phyloP scores from a whole-genome alignment of 805 yeast species.

The Candida tammaniensis region DNA sequence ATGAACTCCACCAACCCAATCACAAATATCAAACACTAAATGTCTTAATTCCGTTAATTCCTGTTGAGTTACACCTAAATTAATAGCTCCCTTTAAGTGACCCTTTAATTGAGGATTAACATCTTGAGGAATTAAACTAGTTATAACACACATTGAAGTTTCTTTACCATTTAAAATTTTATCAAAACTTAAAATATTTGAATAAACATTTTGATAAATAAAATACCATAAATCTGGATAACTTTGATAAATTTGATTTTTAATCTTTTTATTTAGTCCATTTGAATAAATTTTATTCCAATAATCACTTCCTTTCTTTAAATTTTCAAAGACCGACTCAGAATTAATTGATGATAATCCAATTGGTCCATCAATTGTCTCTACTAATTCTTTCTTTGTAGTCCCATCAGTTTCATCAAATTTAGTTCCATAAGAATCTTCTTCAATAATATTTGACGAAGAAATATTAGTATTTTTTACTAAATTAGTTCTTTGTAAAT shows the following conservation, averaged over 20 bases:
- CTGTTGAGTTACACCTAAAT: constrained; percentile 67
- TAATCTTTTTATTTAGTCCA: constrained; percentile 68
- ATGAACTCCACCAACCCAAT: constrained; percentile 64
- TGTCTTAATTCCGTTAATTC: constrained; percentile 59
- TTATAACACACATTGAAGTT: constrained; percentile 72
- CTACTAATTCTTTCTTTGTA: constrained; percentile 16
- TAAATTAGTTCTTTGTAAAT: constrained; percentile 26
- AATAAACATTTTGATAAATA: constrained; percentile 70
- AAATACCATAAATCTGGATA: constrained; percentile 85
- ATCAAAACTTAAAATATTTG: constrained; percentile 70
- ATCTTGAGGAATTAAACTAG: constrained; percentile 85
- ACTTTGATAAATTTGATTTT: constrained; percentile 63
- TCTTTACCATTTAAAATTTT: constrained; percentile 63
- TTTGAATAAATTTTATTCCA: constrained; percentile 72
- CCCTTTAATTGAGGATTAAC: constrained; percentile 93
- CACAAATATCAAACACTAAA: constrained; percentile 61
- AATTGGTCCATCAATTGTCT: constrained; percentile 44
- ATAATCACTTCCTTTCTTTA: constrained; percentile 55
- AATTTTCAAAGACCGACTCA: constrained; percentile 22
- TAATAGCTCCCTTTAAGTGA: constrained; percentile 81
- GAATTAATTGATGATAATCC: constrained; percentile 28
- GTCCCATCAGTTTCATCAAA: constrained; percentile 20
- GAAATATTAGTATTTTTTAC: constrained; percentile 33
- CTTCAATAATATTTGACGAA: constrained; percentile 37
- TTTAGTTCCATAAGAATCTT: constrained; percentile 36